These are phyloP conservation scores for Fusarium liriodendri DNA, from an alignment of 2,329 filamentous ascomycete genomes.

Conservation along the genomic window DNA sequence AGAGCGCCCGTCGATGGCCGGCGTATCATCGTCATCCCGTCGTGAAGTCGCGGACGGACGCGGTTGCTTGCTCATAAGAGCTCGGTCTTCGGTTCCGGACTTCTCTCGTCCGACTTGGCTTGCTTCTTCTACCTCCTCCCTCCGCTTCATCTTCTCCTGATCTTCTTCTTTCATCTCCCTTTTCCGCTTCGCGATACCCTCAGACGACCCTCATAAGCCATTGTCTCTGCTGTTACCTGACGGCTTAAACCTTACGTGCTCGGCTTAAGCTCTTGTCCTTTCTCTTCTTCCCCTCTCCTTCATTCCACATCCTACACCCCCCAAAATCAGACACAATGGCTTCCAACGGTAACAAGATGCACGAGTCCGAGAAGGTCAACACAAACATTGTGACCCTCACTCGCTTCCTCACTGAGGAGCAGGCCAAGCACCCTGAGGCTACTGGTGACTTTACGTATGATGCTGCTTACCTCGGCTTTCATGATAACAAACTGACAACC, in stretches of 20 bases:
- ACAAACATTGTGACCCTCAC: slow-evolving; percentile 96
- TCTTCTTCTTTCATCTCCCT: slow-evolving; percentile 20
- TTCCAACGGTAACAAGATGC: slow-evolving; percentile 56
- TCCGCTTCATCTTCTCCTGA: slow-evolving; percentile 8
- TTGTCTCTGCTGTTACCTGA: not conserved
- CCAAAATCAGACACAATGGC: slow-evolving; percentile 46
- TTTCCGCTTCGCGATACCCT: slow-evolving; percentile 30
- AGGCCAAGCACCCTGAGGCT: slow-evolving; percentile 90
- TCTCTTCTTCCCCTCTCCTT: slow-evolving; percentile 20
- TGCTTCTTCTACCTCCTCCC: slow-evolving; percentile 25
- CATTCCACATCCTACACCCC: slow-evolving; percentile 17
- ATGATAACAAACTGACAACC: slow-evolving; percentile 26
- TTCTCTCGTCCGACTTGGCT: slow-evolving; percentile 28
- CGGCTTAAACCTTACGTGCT: slow-evolving; percentile 30
- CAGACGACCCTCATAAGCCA: slow-evolving; percentile 27
- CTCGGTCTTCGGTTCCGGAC: slow-evolving; percentile 29
- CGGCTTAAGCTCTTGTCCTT: slow-evolving; percentile 24
- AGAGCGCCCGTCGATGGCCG: slow-evolving; percentile 35
- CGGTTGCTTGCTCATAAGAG: slow-evolving; percentile 10
- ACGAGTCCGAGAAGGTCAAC: slow-evolving; percentile 84
- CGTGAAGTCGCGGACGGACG: slow-evolving; percentile 35
- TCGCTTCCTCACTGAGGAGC: slow-evolving; percentile 95
- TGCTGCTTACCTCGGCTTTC: slow-evolving; percentile 10
- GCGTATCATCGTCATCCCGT: slow-evolving; percentile 43
- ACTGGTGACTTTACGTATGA: slow-evolving; percentile 96